These are phyloP conservation scores for Colletotrichum liaoningense DNA, from an alignment of 2,329 filamentous ascomycete genomes.

Conservation along the genomic window DNA sequence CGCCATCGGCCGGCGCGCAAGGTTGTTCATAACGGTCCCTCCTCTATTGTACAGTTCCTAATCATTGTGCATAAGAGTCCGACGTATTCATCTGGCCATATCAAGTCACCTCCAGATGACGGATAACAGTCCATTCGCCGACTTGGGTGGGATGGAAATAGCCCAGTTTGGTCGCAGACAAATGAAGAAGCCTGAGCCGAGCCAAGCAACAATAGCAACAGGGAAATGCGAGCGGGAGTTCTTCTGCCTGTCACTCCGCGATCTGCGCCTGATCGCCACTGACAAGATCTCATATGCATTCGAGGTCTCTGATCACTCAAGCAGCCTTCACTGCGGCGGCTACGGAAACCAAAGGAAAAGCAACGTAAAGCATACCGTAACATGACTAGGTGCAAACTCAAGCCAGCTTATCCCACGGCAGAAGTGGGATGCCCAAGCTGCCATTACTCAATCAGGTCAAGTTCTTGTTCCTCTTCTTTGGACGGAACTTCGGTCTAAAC, in stretches of 20 bases:
- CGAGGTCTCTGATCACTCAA: neutral
- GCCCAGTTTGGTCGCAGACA: neutral
- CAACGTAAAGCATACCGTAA: neutral
- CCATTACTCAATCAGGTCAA: neutral
- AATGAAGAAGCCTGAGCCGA: conserved; percentile 11
- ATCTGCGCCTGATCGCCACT: neutral
- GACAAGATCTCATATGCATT: conserved; percentile 4
- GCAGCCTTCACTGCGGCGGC: conserved; percentile 7
- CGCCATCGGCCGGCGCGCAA: neutral
- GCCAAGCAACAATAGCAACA: neutral
- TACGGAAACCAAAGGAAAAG: conserved; percentile 7
- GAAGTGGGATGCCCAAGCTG: neutral
- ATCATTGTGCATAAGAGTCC: neutral
- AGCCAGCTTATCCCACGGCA: neutral
- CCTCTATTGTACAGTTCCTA: neutral
- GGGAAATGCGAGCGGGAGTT: conserved; percentile 1
- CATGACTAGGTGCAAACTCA: neutral
- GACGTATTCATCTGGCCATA: neutral
- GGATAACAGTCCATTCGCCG: neutral
- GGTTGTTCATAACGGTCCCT: conserved; percentile 1
- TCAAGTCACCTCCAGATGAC: neutral
- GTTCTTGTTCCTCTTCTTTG: neutral
- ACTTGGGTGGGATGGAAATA: conserved; percentile 8
- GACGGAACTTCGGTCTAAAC: neutral
- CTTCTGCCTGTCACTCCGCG: neutral